Conservation (phyloP, 2,329 filamentous ascomycete species). For the Hyphodiscus sp. region DNA sequence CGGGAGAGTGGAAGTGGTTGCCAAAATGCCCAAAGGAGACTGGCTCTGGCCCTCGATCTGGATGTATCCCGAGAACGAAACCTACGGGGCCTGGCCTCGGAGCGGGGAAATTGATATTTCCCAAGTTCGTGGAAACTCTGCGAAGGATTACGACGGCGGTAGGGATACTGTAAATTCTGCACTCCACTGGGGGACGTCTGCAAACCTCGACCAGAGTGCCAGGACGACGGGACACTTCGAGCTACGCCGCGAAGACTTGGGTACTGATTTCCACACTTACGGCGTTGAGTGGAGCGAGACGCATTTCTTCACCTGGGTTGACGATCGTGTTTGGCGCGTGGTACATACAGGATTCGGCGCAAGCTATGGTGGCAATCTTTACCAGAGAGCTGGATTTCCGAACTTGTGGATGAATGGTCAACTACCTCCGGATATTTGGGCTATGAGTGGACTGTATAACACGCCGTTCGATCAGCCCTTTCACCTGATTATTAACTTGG, state of each 20-base stretch:
- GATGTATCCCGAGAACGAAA: slow-evolving; percentile 49
- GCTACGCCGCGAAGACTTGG: slow-evolving; percentile 35
- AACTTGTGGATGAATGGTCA: slow-evolving; percentile 32
- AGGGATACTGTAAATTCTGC: slow-evolving; percentile 71
- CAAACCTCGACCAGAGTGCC: slow-evolving; percentile 1
- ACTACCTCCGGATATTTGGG: slow-evolving; percentile 55
- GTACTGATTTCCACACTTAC: slow-evolving; percentile 54
- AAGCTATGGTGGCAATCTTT: slow-evolving; percentile 58
- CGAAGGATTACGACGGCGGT: slow-evolving; percentile 64
- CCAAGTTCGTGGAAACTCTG: slow-evolving; percentile 75
- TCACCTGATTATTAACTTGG: slow-evolving; percentile 67
- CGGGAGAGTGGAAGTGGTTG: slow-evolving; percentile 70
- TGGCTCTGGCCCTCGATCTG: slow-evolving; percentile 87
- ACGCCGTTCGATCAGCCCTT: slow-evolving; percentile 70
- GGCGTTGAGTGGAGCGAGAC: slow-evolving; percentile 80
- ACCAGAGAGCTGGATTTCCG: slow-evolving; percentile 41
- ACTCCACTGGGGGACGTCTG: slow-evolving; percentile 68
- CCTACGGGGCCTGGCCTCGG: slow-evolving; percentile 68
- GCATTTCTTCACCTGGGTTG: slow-evolving; percentile 79
- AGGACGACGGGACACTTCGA: slow-evolving; percentile 27
- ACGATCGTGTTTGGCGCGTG: slow-evolving; percentile 70
- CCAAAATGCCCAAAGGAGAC: slow-evolving; percentile 67
- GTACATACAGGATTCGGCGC: slow-evolving; percentile 66
- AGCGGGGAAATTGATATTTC: slow-evolving; percentile 78
- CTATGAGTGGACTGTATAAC: slow-evolving; percentile 47